Percentiles rank a stretch among this genome's conserved stretches.
Evolutionary conservation across 2,329 filamentous ascomycete genomes (phyloP).

Genomic region (Neopestalotiopsis clavispora): DNA sequence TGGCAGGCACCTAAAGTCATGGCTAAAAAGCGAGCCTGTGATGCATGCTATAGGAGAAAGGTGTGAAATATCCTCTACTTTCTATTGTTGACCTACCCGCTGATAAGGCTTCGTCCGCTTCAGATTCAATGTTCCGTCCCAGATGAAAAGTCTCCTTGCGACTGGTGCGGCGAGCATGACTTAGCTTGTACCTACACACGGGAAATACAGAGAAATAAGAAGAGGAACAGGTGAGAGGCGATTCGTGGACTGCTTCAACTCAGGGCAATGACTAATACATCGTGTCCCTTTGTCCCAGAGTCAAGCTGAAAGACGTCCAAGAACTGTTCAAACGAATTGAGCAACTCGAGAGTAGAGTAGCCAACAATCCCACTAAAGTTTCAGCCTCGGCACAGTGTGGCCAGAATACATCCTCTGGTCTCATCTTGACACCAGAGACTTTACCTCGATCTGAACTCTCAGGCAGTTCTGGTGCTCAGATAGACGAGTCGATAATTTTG

Average conservation of each 20-base stretch:
- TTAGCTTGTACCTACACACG: not conserved
- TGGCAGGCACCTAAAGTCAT: not conserved
- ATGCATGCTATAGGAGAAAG: not conserved
- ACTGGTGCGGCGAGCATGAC: not conserved
- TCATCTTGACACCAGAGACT: no score
- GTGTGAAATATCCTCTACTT: not conserved
- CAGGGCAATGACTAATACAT: not conserved
- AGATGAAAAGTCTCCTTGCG: not conserved
- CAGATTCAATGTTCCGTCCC: constrained; percentile 2
- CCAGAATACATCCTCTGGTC: not conserved
- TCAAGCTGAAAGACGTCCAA: not conserved
- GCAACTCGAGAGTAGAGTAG: not conserved
- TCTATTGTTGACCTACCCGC: not conserved
- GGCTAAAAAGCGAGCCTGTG: not conserved
- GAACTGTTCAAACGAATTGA: not conserved
- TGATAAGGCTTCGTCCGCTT: not conserved
- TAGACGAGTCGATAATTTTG: not conserved
- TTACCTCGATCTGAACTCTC: no score
- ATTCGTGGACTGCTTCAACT: not conserved
- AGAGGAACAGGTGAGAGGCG: not conserved
- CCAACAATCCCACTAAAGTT: not conserved
- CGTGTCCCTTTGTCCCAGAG: not conserved
- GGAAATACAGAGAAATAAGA: not conserved
- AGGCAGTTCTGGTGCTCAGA: not conserved
- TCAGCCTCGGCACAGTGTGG: not conserved